A percentile compares a stretch with the other conserved stretches of the same genome.
phyloP scores from a whole-genome alignment of 768 basidiomycete species.

The Collybiopsis luxurians region DNA sequence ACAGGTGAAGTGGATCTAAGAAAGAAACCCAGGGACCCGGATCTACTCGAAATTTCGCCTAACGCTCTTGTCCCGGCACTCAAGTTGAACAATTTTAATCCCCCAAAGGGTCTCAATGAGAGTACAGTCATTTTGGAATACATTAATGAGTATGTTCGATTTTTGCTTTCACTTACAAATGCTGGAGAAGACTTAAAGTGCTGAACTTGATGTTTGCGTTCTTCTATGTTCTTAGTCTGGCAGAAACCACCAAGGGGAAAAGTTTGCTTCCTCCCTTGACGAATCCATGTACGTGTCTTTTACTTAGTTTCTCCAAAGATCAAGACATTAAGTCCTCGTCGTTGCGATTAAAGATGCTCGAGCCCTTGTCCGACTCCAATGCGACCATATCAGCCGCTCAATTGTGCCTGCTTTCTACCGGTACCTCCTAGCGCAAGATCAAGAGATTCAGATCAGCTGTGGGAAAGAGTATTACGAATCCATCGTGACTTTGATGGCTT shows the following conservation, averaged over 20 bases:
- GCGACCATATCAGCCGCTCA: slow-evolving; percentile 62
- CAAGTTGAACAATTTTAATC: slow-evolving; percentile 48
- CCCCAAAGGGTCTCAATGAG: slow-evolving; percentile 69
- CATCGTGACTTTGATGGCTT: slow-evolving; percentile 45
- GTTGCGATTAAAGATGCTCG: slow-evolving; percentile 49
- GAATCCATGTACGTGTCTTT: slow-evolving; percentile 55
- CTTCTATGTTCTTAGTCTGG: slow-evolving; percentile 37
- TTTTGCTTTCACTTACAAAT: background rate
- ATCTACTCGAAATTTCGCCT: slow-evolving; percentile 77
- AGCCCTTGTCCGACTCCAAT: slow-evolving; percentile 63
- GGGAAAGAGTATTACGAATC: slow-evolving; percentile 54
- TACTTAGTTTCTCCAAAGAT: slow-evolving; percentile 2
- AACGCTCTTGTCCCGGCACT: slow-evolving; percentile 79
- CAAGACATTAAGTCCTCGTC: background rate
- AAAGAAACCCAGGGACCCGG: slow-evolving; percentile 75
- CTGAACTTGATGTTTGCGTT: too few species aligned
- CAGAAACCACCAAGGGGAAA: slow-evolving; percentile 41
- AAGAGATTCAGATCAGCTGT: slow-evolving; percentile 43
- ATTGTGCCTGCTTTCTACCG: slow-evolving; percentile 74
- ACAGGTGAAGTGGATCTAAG: slow-evolving; percentile 84
- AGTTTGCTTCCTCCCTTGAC: slow-evolving; percentile 55
- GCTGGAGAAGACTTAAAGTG: background rate
- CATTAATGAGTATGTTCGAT: slow-evolving; percentile 60
- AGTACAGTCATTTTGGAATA: slow-evolving; percentile 79
- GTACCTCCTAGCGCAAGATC: slow-evolving; percentile 68